Evolutionary conservation across 2,329 filamentous ascomycete genomes (phyloP).

Genomic region (Alternaria ethzedia): DNA sequence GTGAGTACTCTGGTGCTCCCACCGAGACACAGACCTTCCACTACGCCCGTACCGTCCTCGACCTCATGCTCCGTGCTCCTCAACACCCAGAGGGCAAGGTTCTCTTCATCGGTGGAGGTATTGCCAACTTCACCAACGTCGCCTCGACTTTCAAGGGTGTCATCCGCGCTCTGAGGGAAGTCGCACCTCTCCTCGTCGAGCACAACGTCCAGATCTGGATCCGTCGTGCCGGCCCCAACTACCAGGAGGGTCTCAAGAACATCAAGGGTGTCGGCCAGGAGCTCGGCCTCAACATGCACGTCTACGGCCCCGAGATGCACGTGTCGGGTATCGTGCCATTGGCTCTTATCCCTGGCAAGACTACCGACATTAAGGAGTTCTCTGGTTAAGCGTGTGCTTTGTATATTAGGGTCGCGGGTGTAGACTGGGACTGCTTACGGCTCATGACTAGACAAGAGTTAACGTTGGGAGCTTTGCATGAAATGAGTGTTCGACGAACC

Average conservation of each 20-base stretch:
- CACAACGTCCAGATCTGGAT: conserved; percentile 99
- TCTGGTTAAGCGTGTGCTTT: conserved; percentile 51
- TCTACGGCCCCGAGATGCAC: conserved; percentile 80
- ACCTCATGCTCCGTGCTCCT: conserved; percentile 95
- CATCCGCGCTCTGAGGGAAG: conserved; percentile 93
- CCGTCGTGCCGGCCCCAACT: conserved; percentile 88
- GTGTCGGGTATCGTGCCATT: conserved; percentile 96
- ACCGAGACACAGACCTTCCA: conserved; percentile 99
- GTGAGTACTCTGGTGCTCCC: conserved; percentile 98
- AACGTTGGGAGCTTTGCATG: conserved; percentile 25
- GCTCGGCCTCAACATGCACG: conserved; percentile 94
- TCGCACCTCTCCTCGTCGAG: conserved; percentile 82
- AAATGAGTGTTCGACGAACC: conserved; percentile 22
- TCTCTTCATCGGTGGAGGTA: conserved; percentile 98
- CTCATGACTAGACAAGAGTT: conserved; percentile 43
- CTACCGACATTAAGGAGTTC: conserved; percentile 67
- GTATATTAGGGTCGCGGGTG: conserved; percentile 34
- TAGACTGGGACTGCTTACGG: conserved; percentile 27
- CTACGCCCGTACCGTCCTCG: conserved; percentile 95
- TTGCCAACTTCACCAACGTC: conserved; percentile 99
- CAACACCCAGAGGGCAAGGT: conserved; percentile 90
- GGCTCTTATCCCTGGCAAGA: conserved; percentile 72
- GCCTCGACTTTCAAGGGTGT: conserved; percentile 99
- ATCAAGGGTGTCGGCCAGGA: conserved; percentile 97
- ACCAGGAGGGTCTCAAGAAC: conserved; percentile 99